Evolutionary conservation across 805 yeast genomes (phyloP).

Genomic region (Wickerhamomyces rabaulensis): DNA sequence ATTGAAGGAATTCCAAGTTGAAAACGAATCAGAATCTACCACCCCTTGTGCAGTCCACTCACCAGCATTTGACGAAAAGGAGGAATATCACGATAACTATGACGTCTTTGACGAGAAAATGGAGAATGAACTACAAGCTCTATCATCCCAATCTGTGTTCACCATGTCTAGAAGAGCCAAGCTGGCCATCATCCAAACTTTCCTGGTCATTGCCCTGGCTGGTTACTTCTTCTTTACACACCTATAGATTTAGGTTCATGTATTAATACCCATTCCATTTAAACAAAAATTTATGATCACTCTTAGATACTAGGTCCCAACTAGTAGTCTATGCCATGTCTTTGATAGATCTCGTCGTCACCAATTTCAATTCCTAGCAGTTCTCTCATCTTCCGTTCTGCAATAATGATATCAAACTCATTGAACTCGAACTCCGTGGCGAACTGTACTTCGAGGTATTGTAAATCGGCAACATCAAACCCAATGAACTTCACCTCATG

Average conservation of each 20-base stretch:
- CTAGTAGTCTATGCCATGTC: no score
- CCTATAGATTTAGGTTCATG: background rate
- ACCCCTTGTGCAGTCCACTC: background rate
- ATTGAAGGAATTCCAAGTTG: background rate
- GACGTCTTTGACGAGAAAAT: background rate
- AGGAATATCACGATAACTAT: background rate
- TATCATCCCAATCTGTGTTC: background rate
- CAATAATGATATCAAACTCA: no score
- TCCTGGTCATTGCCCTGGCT: background rate
- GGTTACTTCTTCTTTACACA: background rate
- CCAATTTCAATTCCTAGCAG: no score
- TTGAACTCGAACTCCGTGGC: no score
- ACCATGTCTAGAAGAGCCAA: background rate
- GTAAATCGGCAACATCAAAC: no score
- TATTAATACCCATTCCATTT: background rate
- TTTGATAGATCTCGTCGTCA: no score
- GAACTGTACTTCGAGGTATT: no score
- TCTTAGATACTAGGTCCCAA: no score
- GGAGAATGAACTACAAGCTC: background rate
- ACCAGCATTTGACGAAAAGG: background rate
- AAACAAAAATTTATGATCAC: background rate
- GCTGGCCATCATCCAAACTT: background rate
- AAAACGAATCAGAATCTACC: background rate
- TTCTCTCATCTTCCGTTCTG: no score
- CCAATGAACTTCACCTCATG: no score